Percentiles rank a stretch among this genome's conserved stretches.
Evolutionary conservation across 1,139 yeast genomes (phyloP).

Genomic region (Komagataea norvegica): DNA sequence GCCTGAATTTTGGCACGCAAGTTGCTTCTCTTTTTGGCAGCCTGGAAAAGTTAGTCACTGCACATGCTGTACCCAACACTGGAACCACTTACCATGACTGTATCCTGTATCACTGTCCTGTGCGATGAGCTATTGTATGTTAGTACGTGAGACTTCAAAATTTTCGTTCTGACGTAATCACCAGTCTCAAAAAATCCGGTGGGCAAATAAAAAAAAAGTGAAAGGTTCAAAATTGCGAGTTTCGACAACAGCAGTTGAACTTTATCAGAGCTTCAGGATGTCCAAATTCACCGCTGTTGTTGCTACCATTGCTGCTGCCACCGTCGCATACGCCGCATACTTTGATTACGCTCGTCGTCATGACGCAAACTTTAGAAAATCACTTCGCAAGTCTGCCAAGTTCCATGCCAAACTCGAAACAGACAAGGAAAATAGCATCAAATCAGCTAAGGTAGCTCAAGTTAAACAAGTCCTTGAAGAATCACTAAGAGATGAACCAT

Average conservation of each 20-base stretch:
- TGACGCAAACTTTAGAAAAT: slow-evolving; percentile 74
- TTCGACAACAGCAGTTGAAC: background rate
- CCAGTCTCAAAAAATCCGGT: background rate
- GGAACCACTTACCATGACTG: too few species aligned
- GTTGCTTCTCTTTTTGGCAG: slow-evolving; percentile 44
- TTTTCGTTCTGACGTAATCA: slow-evolving; percentile 8
- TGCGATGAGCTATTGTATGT: too few species aligned
- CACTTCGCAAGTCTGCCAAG: slow-evolving; percentile 58
- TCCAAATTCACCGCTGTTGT: slow-evolving; percentile 36
- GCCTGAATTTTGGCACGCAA: slow-evolving; percentile 39
- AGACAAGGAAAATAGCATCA: slow-evolving; percentile 53
- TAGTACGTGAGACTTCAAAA: slow-evolving; percentile 1
- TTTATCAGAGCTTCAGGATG: slow-evolving; percentile 17
- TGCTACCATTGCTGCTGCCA: slow-evolving; percentile 49
- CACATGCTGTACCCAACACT: too few species aligned
- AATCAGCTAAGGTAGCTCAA: slow-evolving; percentile 54
- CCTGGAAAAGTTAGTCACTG: slow-evolving; percentile 25
- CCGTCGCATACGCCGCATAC: slow-evolving; percentile 77
- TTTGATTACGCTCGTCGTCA: slow-evolving; percentile 90
- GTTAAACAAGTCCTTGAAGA: slow-evolving; percentile 58
- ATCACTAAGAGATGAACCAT: slow-evolving; percentile 65
- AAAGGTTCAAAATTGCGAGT: too few species aligned
- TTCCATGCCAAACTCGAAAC: slow-evolving; percentile 55
- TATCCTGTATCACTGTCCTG: too few species aligned
- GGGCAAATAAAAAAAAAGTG: slow-evolving; percentile 1